Conservation (phyloP, 2,329 filamentous ascomycete genomes). For the Trichophyton equinum region DNA sequence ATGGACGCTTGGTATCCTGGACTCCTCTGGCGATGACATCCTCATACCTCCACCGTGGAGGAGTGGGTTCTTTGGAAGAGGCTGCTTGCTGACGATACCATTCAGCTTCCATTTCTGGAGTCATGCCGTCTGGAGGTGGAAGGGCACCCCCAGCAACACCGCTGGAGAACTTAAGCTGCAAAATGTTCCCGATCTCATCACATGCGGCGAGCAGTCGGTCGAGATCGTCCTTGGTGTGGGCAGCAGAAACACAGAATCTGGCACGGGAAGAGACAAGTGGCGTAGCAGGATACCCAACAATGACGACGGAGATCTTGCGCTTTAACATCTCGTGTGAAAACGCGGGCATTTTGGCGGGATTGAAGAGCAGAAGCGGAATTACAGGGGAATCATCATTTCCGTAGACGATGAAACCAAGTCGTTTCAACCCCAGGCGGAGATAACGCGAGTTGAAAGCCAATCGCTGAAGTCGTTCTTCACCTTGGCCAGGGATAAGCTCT, state of each 20-base stretch:
- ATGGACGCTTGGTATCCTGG: slow-evolving; percentile 59
- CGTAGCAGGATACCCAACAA: slow-evolving; percentile 93
- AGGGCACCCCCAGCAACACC: slow-evolving; percentile 81
- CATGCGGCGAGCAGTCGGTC: slow-evolving; percentile 80
- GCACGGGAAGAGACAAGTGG: slow-evolving; percentile 89
- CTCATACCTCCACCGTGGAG: slow-evolving; percentile 68
- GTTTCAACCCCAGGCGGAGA: slow-evolving; percentile 91
- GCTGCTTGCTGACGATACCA: slow-evolving; percentile 43
- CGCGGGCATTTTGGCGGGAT: slow-evolving; percentile 96
- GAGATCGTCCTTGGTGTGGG: slow-evolving; percentile 96
- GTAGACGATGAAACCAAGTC: slow-evolving; percentile 90
- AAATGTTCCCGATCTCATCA: slow-evolving; percentile 78
- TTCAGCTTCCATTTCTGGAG: slow-evolving; percentile 58
- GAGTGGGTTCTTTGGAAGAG: slow-evolving; percentile 41
- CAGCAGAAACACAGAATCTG: slow-evolving; percentile 87
- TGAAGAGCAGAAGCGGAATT: slow-evolving; percentile 85
- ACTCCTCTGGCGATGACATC: slow-evolving; percentile 62
- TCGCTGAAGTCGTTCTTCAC: slow-evolving; percentile 86
- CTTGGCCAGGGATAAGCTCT: slow-evolving; percentile 77
- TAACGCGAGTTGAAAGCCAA: slow-evolving; percentile 98
- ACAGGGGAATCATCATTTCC: slow-evolving; percentile 97
- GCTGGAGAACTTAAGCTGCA: slow-evolving; percentile 95
- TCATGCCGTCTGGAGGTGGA: slow-evolving; percentile 58
- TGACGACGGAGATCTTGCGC: slow-evolving; percentile 93
- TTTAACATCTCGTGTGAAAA: slow-evolving; percentile 98